Evolutionary conservation across 192 early-diverging fungal genomes (phyloP), one percentile per base, ranked within the genome.

Genomic region (Entomortierella parvispora): DNA sequence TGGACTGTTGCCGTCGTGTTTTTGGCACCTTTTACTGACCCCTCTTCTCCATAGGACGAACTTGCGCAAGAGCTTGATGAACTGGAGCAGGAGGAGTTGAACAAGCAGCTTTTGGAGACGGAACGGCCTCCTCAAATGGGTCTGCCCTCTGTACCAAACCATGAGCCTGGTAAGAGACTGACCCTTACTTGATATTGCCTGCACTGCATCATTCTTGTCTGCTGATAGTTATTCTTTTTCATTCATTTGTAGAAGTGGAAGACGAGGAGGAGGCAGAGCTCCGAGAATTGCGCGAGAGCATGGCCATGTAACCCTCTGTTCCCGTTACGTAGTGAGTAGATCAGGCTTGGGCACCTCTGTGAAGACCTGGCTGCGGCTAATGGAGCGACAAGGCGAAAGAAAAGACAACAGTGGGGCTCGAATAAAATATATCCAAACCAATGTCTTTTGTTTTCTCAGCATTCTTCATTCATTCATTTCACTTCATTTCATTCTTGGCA

Each of bases 81-180:
- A 68, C 80, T 97, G 40, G 97, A 97, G 75, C 96, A 99, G 87
- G 93, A 95, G 81, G 92, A 94, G 61, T 77, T 97, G 54, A 95
- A 97, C 80, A 86, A 83, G 37, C 86, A 93, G 83, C 86, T 99
- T 62, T 79, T 97, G 59, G 88, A 88, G 40, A 91, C 91, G 0
- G 91, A 89, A 43, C 49, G 77, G 26, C 85, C 90, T 42, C 83
- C 92, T 50, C 76, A 89, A 51, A 74, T 87, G 58, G 68, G 93
- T 71, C 34, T 66, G 18, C 85, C 93, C 14, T 86, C 81, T 63
- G 89, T 87, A 63, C 89, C 88, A 44, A 80, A 69, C 48, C 67
- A 79, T 46, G 82, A 88, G 61, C 92, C 91, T 68, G 89, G 94
- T 93, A 87, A 62, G 57, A n/a, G 33, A 52, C 20, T 3, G 23